Base-by-base conservation (phyloP, 306 rosid species). In the Begonia masoniana region DNA sequence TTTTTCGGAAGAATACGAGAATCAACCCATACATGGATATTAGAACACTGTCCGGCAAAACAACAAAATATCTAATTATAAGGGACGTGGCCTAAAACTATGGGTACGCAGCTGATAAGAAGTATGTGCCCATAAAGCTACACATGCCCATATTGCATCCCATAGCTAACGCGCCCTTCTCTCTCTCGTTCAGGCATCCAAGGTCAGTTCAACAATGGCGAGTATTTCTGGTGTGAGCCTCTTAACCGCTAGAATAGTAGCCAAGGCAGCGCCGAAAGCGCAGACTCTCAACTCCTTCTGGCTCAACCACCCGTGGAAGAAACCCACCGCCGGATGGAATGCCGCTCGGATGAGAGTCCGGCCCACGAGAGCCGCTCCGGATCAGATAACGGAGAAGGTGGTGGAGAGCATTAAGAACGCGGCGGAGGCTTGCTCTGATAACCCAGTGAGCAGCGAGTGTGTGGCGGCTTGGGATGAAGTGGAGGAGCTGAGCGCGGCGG, bases 401-500 rank as follows among this genome's bases (percentile, higher is more conserved):
- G 81, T 51, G 49, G 89, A 91, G 64, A 91, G 97, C 77, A 81
- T 91, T 58, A 91, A 91, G 94, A 54, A 66, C 6, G 97, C 97
- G 2, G 71, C 83, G 71, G 82, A 73, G 52, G 45, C 85, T 0
- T 91, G 97, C 70, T 70, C 88, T 0, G 97, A 49, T 7, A 76
- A 85, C 58, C 84, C 97, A 1, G 69, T 62, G 0, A 79, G 91
- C 62, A 80, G 97, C 0, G 97, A 91, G 62, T 91, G 97, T 51
- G 92, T 73, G 62, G 97, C 96, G 43, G 97, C 97, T 12, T 91
- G 97, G 97, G 97, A 91, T 47, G 94, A 81, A 68, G 97, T 91
- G 70, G 97, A 91, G 86, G 97, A 91, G 74, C 87, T 85, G 39
- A 91, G 97, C 61, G 97, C 97, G 5, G 97, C 97, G n/a, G 97